Evolutionary conservation across 768 basidiomycete species (phyloP).

Genomic region (Cytidiella melzeri): DNA sequence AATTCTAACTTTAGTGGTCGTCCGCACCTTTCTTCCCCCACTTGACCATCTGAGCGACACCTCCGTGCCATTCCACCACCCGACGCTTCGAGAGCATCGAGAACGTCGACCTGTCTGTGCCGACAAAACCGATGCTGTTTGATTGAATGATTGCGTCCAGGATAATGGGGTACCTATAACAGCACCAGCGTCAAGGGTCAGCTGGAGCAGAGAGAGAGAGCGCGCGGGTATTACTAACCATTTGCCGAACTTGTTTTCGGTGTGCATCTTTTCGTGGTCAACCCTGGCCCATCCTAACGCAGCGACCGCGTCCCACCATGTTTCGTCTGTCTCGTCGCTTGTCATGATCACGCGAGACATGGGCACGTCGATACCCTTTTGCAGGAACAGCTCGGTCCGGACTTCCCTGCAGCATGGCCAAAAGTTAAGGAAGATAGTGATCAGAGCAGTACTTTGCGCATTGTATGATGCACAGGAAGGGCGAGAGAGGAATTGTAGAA

Average conservation of each 20-base stretch:
- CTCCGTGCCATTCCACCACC: conserved; percentile 60
- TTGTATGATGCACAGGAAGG: too few relatives aligned
- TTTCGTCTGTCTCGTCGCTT: conserved; percentile 35
- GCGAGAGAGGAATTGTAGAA: too few relatives aligned
- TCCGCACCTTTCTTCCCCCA: conserved; percentile 59
- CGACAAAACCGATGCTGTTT: conserved; percentile 60
- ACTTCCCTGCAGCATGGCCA: too few relatives aligned
- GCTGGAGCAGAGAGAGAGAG: too few relatives aligned
- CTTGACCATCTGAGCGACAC: conserved; percentile 43
- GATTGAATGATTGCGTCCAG: conserved; percentile 72
- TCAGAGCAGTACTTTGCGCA: too few relatives aligned
- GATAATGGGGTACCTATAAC: conserved; percentile 63
- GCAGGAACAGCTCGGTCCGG: conserved; percentile 28
- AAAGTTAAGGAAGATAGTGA: too few relatives aligned
- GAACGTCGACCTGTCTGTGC: conserved; percentile 69
- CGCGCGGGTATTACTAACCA: too few relatives aligned
- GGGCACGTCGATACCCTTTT: conserved; percentile 25
- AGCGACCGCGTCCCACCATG: conserved; percentile 34
- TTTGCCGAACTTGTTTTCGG: conserved; percentile 28
- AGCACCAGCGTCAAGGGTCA: too few relatives aligned
- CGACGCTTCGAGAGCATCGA: conserved; percentile 56
- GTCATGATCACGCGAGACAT: conserved; percentile 35
- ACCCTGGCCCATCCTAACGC: conserved; percentile 31
- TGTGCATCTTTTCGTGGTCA: conserved; percentile 28
- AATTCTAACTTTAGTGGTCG: conserved; percentile 44